Conservation (phyloP, 108 stramenopile genomes). For the Thalassiosira profunda region DNA sequence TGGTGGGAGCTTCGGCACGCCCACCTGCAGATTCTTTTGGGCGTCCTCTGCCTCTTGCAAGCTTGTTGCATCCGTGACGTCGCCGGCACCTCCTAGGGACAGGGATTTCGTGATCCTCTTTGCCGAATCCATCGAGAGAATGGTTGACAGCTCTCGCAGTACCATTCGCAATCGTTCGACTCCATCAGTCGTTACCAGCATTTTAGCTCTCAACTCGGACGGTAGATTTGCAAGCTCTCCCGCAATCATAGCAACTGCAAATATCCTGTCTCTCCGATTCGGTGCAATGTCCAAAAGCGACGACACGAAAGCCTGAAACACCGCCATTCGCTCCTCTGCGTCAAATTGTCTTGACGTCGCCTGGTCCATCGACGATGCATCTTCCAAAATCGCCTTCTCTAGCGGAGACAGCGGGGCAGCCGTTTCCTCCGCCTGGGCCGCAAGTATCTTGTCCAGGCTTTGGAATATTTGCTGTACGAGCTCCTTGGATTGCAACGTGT, state of each 20-base stretch:
- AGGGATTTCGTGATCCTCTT: slow-evolving; percentile 55
- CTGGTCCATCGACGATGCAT: slow-evolving; percentile 29
- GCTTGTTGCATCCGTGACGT: slow-evolving; percentile 31
- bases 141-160: slow-evolving; percentile 49
- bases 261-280: slow-evolving; percentile 49
- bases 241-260: slow-evolving; percentile 74
- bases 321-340: slow-evolving; percentile 77
- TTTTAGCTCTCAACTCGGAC: slow-evolving; percentile 52
- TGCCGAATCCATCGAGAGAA: slow-evolving; percentile 60
- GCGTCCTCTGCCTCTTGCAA: slow-evolving; percentile 57
- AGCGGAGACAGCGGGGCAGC: slow-evolving; percentile 57
- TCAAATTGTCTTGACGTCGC: slow-evolving; percentile 40
- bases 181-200: slow-evolving; percentile 56
- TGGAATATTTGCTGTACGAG: slow-evolving; percentile 57
- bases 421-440: slow-evolving; percentile 35
- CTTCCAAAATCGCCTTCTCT: slow-evolving; percentile 78
- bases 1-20: slow-evolving; percentile 65
- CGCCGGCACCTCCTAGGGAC: slow-evolving; percentile 16
- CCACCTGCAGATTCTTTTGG: slow-evolving; percentile 73
- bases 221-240: slow-evolving; percentile 73
- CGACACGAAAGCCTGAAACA: slow-evolving; percentile 60
- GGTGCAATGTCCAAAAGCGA: slow-evolving; percentile 71
- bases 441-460: slow-evolving; percentile 40
- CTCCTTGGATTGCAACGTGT: slow-evolving; percentile 43
- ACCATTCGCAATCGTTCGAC: slow-evolving; percentile 67